phyloP scores from a whole-genome alignment of 2,329 filamentous ascomycete genomes.

The Alternaria sp. region DNA sequence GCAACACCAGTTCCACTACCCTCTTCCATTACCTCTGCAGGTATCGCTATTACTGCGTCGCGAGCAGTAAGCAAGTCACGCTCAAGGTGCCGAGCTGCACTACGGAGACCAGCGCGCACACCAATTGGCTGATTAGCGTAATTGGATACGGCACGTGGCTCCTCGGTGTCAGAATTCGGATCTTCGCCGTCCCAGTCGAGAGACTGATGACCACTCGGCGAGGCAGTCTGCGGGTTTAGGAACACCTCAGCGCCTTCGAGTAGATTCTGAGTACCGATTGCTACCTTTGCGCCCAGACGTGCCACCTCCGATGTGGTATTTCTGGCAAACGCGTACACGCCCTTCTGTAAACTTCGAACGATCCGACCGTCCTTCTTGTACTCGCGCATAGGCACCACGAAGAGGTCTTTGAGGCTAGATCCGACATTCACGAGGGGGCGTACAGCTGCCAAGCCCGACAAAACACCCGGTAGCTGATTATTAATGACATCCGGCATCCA shows the following conservation, averaged over 20 bases:
- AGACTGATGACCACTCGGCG: constrained; percentile 27
- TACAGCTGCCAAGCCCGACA: constrained; percentile 90
- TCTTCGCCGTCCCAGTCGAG: constrained; percentile 62
- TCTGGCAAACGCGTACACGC: constrained; percentile 86
- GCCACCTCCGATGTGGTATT: constrained; percentile 95
- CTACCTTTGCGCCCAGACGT: constrained; percentile 90
- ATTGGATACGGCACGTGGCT: constrained; percentile 81
- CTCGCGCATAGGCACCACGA: constrained; percentile 89
- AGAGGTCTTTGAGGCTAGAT: constrained; percentile 82
- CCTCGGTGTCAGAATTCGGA: constrained; percentile 70
- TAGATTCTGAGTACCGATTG: constrained; percentile 92
- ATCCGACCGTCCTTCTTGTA: constrained; percentile 94
- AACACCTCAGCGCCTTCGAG: constrained; percentile 88
- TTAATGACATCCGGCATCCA: constrained; percentile 94
- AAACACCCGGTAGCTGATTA: constrained; percentile 87
- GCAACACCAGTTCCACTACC: constrained; percentile 82
- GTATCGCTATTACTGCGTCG: constrained; percentile 94
- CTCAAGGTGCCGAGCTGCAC: constrained; percentile 82
- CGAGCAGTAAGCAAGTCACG: constrained; percentile 85
- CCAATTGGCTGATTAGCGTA: constrained; percentile 95
- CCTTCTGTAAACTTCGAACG: constrained; percentile 90
- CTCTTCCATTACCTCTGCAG: constrained; percentile 88
- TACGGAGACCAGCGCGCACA: constrained; percentile 83
- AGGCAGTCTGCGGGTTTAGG: constrained; percentile 57
- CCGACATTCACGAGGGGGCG: constrained; percentile 90